phyloP scores from a whole-genome alignment of 768 basidiomycete genomes.

The Daedaleopsis sinensis region DNA sequence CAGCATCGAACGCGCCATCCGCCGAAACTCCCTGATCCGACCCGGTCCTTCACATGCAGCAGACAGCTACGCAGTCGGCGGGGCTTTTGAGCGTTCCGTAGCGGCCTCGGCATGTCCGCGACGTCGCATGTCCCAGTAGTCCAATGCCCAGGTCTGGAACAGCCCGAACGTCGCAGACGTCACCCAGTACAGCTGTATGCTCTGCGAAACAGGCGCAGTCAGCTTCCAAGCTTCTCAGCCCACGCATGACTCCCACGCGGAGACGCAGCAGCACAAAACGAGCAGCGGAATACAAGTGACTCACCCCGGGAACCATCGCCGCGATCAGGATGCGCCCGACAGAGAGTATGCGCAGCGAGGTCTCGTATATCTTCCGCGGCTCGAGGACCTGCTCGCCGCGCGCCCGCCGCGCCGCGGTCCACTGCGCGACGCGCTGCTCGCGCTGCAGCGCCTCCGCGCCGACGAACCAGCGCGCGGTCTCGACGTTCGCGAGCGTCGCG shows the following conservation, averaged over 20 bases:
- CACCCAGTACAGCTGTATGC: slow-evolving; percentile 75
- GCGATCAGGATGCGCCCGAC: slow-evolving; percentile 70
- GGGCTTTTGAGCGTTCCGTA: slow-evolving; percentile 7
- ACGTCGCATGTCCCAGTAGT: slow-evolving; percentile 59
- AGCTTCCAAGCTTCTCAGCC: neutral
- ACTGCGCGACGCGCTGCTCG: slow-evolving; percentile 48
- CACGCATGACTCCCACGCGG: neutral
- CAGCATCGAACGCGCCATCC: neutral
- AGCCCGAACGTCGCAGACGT: slow-evolving; percentile 77
- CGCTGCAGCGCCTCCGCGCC: slow-evolving; percentile 58
- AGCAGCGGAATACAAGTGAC: slow-evolving; percentile 25
- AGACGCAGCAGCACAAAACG: neutral
- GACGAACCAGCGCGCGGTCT: slow-evolving; percentile 75
- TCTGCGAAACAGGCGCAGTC: slow-evolving; percentile 40
- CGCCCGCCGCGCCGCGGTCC: slow-evolving; percentile 46
- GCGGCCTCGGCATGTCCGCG: neutral
- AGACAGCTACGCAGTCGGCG: neutral
- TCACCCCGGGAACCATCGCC: slow-evolving; percentile 71
- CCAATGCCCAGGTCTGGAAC: slow-evolving; percentile 73
- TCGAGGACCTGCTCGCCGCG: slow-evolving; percentile 49
- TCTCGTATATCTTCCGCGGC: slow-evolving; percentile 55
- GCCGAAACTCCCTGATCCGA: neutral
- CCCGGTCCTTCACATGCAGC: neutral
- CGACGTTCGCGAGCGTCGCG: slow-evolving; percentile 78
- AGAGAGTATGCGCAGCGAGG: slow-evolving; percentile 56